A percentile compares a stretch with the other conserved stretches of the same genome.
phyloP scores from a whole-genome alignment of 192 early-diverging fungal species.

The Entomortierella beljakovae region DNA sequence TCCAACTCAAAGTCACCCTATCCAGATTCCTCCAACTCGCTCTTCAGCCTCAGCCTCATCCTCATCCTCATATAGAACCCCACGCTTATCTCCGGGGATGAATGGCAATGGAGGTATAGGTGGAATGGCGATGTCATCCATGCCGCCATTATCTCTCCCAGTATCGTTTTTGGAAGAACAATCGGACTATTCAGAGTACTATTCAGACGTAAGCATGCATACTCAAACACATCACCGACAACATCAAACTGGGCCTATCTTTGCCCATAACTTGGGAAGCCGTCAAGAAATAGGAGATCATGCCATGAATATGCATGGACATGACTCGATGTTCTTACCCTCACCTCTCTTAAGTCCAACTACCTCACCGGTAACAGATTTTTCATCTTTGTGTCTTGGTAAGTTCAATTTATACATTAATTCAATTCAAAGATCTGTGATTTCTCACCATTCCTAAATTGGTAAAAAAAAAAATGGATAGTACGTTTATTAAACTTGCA shows the following conservation, averaged over 20 bases:
- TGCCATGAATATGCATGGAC: background rate
- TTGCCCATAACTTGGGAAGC: background rate
- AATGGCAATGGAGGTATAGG: slow-evolving; percentile 1
- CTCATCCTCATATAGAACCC: slow-evolving; percentile 29
- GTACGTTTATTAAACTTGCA: too few relatives aligned
- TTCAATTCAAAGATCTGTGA: background rate
- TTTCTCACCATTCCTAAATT: too few relatives aligned
- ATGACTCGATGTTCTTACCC: slow-evolving; percentile 18
- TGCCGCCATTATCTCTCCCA: slow-evolving; percentile 39
- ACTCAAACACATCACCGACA: slow-evolving; percentile 2
- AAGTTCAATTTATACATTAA: slow-evolving; percentile 11
- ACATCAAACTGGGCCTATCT: slow-evolving; percentile 2
- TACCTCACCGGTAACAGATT: slow-evolving; percentile 30
- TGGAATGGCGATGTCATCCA: slow-evolving; percentile 7
- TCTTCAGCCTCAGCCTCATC: background rate
- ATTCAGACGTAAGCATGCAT: slow-evolving; percentile 39
- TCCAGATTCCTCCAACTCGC: slow-evolving; percentile 13
- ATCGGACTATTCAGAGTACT: slow-evolving; percentile 41
- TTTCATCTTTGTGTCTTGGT: slow-evolving; percentile 37
- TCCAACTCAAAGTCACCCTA: slow-evolving; percentile 8
- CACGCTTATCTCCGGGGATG: slow-evolving; percentile 38
- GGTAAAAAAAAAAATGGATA: background rate
- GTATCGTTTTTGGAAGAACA: slow-evolving; percentile 43
- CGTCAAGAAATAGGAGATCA: slow-evolving; percentile 1
- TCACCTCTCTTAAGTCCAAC: slow-evolving; percentile 40